Evolutionary conservation across 2,329 filamentous ascomycete species (phyloP).

Genomic region (Scedosporium boydii): DNA sequence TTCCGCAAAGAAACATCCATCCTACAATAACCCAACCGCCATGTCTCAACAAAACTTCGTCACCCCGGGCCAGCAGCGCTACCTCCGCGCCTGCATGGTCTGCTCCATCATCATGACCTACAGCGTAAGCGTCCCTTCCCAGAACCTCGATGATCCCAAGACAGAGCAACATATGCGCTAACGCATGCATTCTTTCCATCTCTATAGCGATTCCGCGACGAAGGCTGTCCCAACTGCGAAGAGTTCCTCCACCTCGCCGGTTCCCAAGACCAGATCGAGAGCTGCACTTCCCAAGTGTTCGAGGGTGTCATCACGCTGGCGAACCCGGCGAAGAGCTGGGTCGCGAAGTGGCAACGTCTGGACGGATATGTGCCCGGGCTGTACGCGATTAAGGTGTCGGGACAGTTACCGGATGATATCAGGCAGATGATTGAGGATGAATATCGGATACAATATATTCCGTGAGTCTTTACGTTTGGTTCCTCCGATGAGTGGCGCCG

Average conservation of each 20-base stretch:
- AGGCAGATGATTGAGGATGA: slow-evolving; percentile 52
- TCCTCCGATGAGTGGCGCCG: not conserved
- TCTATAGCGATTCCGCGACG: slow-evolving; percentile 66
- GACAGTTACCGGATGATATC: slow-evolving; percentile 61
- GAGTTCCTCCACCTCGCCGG: slow-evolving; percentile 76
- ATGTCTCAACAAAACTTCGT: slow-evolving; percentile 53
- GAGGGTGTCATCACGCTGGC: slow-evolving; percentile 83
- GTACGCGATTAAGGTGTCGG: slow-evolving; percentile 92
- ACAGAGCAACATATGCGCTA: not conserved
- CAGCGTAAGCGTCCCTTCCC: slow-evolving; percentile 39
- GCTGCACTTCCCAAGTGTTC: slow-evolving; percentile 93
- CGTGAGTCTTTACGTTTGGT: slow-evolving; percentile 47
- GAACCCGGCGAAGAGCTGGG: slow-evolving; percentile 80
- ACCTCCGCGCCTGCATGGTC: slow-evolving; percentile 95
- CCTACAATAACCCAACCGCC: not conserved
- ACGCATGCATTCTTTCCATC: slow-evolving; percentile 3
- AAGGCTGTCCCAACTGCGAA: slow-evolving; percentile 96
- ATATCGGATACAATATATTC: slow-evolving; percentile 55
- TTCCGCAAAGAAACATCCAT: not conserved
- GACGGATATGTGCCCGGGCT: slow-evolving; percentile 81
- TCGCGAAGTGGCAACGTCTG: slow-evolving; percentile 91
- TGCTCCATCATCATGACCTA: slow-evolving; percentile 89
- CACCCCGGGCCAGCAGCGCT: slow-evolving; percentile 66
- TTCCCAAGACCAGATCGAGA: slow-evolving; percentile 71
- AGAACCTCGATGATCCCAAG: not conserved